A percentile compares a stretch with the other conserved stretches of the same genome.
Evolutionary conservation across 2,329 filamentous ascomycete genomes (phyloP).

Genomic region (Colletotrichum aenigma): DNA sequence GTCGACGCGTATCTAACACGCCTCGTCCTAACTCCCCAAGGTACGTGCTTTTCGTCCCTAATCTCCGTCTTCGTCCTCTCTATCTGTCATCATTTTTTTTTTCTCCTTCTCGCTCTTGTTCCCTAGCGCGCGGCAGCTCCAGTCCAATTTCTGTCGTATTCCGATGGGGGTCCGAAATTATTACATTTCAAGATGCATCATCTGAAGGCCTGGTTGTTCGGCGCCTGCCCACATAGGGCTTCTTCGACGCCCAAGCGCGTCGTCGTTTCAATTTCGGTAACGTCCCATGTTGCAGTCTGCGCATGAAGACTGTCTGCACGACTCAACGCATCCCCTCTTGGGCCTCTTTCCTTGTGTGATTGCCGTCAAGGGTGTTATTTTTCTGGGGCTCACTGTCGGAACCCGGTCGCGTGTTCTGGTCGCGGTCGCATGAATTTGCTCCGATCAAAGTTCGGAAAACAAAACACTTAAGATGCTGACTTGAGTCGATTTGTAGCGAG

Average conservation of each 20-base stretch:
- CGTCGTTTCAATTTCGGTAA: slow-evolving; percentile 21
- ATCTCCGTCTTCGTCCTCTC: not conserved
- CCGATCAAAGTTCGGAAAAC: slow-evolving; percentile 21
- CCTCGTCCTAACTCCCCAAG: not conserved
- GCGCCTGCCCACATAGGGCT: slow-evolving; percentile 13
- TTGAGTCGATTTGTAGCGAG: slow-evolving; percentile 17
- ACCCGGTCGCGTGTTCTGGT: slow-evolving; percentile 19
- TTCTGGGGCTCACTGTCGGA: slow-evolving; percentile 5
- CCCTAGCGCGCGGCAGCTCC: not conserved
- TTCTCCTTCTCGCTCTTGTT: not conserved
- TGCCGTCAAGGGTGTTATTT: slow-evolving; percentile 5
- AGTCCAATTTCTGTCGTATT: slow-evolving; percentile 1
- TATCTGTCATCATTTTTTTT: not conserved
- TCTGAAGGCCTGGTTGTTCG: slow-evolving; percentile 16
- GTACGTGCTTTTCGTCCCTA: slow-evolving; percentile 9
- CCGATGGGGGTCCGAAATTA: slow-evolving; percentile 15
- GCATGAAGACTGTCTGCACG: slow-evolving; percentile 18
- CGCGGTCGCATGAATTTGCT: slow-evolving; percentile 20
- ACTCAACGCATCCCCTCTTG: slow-evolving; percentile 13
- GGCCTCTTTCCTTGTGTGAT: slow-evolving; percentile 14
- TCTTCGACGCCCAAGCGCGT: slow-evolving; percentile 15
- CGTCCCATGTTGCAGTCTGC: slow-evolving; percentile 22
- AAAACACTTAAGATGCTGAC: slow-evolving; percentile 22
- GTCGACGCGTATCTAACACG: not conserved
- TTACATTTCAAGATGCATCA: slow-evolving; percentile 20